Evolutionary conservation across 2,329 filamentous ascomycete species (phyloP).

Genomic region (Exophiala calicioides): DNA sequence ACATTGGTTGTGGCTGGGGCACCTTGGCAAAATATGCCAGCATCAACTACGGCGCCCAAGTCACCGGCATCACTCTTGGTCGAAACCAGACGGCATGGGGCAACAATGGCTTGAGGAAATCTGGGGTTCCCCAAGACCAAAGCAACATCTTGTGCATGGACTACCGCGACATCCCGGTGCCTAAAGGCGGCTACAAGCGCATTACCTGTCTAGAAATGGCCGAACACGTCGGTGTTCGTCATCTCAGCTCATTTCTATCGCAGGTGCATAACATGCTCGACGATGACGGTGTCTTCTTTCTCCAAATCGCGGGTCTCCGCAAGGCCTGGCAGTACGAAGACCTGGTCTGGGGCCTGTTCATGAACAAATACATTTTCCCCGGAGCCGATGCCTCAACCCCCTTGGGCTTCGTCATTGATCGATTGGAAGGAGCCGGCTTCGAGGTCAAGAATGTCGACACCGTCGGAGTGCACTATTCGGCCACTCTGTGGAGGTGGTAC

Average conservation of each 20-base stretch:
- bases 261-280: constrained; percentile 96
- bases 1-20: constrained; percentile 98
- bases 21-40: constrained; percentile 92
- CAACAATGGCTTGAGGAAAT: constrained; percentile 81
- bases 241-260: constrained; percentile 76
- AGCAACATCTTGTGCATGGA: constrained; percentile 93
- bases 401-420: constrained; percentile 81
- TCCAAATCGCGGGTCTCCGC: constrained; percentile 91
- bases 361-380: constrained; percentile 99
- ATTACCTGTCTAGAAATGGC: constrained; percentile 98
- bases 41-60: constrained; percentile 82
- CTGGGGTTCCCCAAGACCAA: constrained; percentile 81
- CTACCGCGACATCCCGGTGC: constrained; percentile 88
- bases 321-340: constrained; percentile 98
- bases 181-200: constrained; percentile 80
- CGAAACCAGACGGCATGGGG: constrained; percentile 97
- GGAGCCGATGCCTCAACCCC: constrained; percentile 95
- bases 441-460: constrained; percentile 93
- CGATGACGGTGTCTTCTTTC: constrained; percentile 92
- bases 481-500: constrained; percentile 97
- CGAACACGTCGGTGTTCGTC: constrained; percentile 94
- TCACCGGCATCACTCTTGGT: constrained; percentile 88
- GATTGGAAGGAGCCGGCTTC: constrained; percentile 81
- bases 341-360: constrained; percentile 96
- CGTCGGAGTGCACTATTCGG: constrained; percentile 93